phyloP scores from a whole-genome alignment of 352 stramenopile species.

The Chloridella minuta region DNA sequence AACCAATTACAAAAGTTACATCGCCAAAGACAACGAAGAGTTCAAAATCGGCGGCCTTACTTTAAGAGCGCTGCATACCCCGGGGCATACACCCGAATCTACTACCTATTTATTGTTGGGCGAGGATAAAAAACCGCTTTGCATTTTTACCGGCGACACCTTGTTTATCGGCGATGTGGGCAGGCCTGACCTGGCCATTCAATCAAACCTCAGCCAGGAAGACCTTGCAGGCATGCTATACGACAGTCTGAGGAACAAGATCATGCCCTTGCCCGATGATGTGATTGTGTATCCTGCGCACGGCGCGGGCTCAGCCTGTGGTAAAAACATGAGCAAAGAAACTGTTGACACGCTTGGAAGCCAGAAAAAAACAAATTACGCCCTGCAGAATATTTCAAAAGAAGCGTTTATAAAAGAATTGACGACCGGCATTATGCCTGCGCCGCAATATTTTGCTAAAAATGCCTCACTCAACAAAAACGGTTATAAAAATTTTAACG shows the following conservation, averaged over 20 bases:
- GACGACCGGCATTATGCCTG: neutral
- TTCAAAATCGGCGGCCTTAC: neutral
- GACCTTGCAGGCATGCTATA: neutral
- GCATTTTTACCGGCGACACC: neutral
- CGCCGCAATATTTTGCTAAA: neutral
- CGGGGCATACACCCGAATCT: neutral
- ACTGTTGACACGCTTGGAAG: neutral
- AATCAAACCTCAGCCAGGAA: neutral
- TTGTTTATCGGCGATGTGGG: neutral
- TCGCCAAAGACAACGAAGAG: neutral
- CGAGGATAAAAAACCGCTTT: neutral
- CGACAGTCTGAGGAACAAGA: neutral
- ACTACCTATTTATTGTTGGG: neutral
- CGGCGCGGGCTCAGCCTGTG: neutral
- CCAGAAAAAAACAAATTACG: slow-evolving; percentile 5
- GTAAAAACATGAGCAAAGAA: neutral
- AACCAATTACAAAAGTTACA: neutral
- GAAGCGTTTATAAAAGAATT: neutral
- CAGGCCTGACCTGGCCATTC: neutral
- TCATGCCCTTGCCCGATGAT: neutral
- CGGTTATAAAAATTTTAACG: neutral
- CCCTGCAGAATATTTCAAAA: neutral
- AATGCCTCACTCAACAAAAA: neutral
- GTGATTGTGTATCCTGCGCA: neutral
- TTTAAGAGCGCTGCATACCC: neutral